These are phyloP conservation scores for Alnus rubra DNA, from an alignment of 306 rosid species.

Conservation along the genomic window DNA sequence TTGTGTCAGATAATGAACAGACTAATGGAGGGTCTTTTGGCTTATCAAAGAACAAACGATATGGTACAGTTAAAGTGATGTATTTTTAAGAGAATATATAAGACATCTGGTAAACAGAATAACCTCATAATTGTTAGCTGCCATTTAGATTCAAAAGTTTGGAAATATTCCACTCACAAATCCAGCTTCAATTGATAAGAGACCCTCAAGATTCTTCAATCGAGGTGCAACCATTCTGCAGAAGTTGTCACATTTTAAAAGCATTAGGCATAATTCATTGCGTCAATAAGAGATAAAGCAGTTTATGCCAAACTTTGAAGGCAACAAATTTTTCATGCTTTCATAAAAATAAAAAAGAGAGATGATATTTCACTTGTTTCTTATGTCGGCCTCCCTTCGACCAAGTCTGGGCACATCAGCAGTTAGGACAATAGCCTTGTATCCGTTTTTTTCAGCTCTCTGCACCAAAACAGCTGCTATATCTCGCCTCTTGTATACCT, in stretches of 20 bases:
- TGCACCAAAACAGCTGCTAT: constrained; percentile 44
- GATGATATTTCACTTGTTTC: constrained; percentile 44
- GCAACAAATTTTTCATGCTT: background rate
- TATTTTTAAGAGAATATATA: background rate
- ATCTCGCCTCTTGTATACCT: constrained; percentile 62
- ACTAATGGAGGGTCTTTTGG: background rate
- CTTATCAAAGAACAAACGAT: background rate
- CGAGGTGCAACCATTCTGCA: constrained; percentile 57
- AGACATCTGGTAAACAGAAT: background rate
- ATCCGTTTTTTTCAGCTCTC: constrained; percentile 65
- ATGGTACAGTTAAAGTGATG: background rate
- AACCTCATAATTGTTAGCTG: background rate
- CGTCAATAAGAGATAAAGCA: constrained; percentile 1
- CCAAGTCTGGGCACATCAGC: constrained; percentile 60
- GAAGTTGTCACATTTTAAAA: constrained; percentile 2
- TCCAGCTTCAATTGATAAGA: constrained; percentile 33
- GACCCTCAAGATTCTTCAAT: constrained; percentile 62
- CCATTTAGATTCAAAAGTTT: background rate
- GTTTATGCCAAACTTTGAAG: background rate
- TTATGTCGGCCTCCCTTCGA: constrained; percentile 72
- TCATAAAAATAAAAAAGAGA: background rate
- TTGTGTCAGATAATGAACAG: background rate
- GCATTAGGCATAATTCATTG: constrained; percentile 7
- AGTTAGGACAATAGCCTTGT: constrained; percentile 63
- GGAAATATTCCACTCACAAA: constrained; percentile 45